phyloP scores from a whole-genome alignment of 169 alveolate species.

The Eimeria mitis region DNA sequence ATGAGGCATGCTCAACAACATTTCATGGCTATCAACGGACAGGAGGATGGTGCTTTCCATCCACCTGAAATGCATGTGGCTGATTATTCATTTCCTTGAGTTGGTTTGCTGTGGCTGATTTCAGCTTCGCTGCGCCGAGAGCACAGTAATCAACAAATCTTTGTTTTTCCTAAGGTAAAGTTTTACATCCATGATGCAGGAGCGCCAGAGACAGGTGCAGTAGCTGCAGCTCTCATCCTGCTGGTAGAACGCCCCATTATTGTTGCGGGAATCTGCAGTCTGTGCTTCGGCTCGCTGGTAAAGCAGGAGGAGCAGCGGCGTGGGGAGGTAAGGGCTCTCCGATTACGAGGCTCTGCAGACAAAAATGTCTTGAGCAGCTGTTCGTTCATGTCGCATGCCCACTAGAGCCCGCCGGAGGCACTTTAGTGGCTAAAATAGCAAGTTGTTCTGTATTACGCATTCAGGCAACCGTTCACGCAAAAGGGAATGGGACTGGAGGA shows the following conservation, averaged over 20 bases:
- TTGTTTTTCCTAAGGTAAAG: slow-evolving; percentile 54
- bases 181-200: neutral
- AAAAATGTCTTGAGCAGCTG: neutral
- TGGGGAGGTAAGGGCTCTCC: slow-evolving; percentile 35
- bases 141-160: slow-evolving; percentile 65
- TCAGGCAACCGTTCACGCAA: neutral
- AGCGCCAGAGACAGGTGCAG: neutral
- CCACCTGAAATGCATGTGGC: neutral
- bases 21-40: neutral
- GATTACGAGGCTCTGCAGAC: neutral
- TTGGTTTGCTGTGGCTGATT: neutral
- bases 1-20: neutral
- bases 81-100: neutral
- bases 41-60: neutral
- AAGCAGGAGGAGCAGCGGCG: slow-evolving; percentile 65
- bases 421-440: neutral
- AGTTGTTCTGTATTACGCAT: neutral
- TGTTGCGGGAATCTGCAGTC: slow-evolving; percentile 29
- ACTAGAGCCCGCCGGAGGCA: neutral
- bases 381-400: neutral
- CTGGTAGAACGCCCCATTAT: neutral
- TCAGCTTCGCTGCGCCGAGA: slow-evolving; percentile 73
- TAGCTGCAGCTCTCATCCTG: neutral
- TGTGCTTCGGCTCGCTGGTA: slow-evolving; percentile 56
- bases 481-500: neutral